phyloP scores from a whole-genome alignment of 805 yeast species.

The Yamadazyma sp. region DNA sequence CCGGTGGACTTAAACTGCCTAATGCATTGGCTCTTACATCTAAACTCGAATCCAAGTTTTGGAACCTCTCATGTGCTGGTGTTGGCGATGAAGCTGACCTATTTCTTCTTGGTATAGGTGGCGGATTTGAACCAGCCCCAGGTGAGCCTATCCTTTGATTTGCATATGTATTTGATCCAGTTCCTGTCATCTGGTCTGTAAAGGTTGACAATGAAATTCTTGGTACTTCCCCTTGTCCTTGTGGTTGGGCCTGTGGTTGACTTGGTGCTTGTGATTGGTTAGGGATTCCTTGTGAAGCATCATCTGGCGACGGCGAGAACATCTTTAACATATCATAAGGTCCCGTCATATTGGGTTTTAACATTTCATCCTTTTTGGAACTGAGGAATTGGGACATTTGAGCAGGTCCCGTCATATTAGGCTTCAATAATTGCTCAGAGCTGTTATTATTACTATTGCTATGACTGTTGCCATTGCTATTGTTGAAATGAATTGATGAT shows the following conservation, averaged over 20 bases:
- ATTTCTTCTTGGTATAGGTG: too few relatives aligned
- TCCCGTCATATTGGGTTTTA: constrained; percentile 43
- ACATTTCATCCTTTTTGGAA: constrained; percentile 7
- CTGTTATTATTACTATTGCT: constrained; percentile 10
- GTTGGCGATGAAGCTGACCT: too few relatives aligned
- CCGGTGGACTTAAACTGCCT: too few relatives aligned
- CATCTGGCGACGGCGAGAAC: constrained; percentile 14
- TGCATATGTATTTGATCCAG: constrained; percentile 2
- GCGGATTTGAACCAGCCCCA: too few relatives aligned
- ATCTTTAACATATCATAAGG: constrained; percentile 30
- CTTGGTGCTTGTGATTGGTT: constrained; percentile 1
- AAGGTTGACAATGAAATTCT: constrained; percentile 37
- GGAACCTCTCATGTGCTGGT: too few relatives aligned
- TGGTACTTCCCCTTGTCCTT: constrained; percentile 16
- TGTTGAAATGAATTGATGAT: constrained; percentile 42
- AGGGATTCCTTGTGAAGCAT: not conserved
- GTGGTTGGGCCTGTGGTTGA: constrained; percentile 13
- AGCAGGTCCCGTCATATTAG: constrained; percentile 48
- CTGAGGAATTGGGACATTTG: constrained; percentile 33
- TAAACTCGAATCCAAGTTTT: too few relatives aligned
- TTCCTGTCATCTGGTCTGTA: constrained; percentile 40
- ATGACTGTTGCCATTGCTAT: constrained; percentile 11
- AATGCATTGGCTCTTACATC: too few relatives aligned
- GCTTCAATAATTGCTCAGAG: constrained; percentile 24
- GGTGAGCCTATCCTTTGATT: constrained; percentile 2